Evolutionary conservation across 306 rosid species (phyloP), one percentile per base, ranked within the genome.

Genomic region (Cicer pinnatifidum): DNA sequence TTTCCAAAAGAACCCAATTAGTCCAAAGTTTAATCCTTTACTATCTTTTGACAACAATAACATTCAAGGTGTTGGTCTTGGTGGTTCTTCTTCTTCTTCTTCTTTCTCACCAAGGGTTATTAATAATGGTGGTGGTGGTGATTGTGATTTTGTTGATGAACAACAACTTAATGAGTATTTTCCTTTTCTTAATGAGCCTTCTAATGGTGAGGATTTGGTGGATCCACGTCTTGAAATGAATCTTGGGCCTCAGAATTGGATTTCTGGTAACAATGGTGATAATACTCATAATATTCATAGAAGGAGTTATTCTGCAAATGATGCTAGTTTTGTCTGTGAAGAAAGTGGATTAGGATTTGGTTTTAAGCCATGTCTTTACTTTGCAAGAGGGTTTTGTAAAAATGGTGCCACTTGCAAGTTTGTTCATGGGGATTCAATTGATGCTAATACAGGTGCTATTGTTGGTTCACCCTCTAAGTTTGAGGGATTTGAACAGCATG

Each of bases 331-430:
- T n/a, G 96, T 83, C 39, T 65, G 86, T 10, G 98, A 91, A 15
- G 98, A 91, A 16, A 81, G 72, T 0, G 85, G 83, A 9, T 23
- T 80, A 5, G 96, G 88, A 77, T 78, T 81, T 68, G 96, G 91
- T 35, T 87, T 56, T 45, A 94, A 88, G 86, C 91, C 94, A 0
- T 94, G 98, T 60, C 96, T 94, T 67, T 94, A 91, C 83, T 94
- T 78, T 78, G 97, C 98, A 1, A 85, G 91, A 60, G 98, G 98
- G 11, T 89, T 86, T 70, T 94, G 98, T 76, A 94, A 94, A 83
- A 94, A 94, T 63, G 98, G 98, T 4, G 66, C 78, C 75, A 85
- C 82, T 81, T 94, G 98, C 80, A 94, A 88, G 87, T 94, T 89
- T 82, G 83, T 83, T 79, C 98, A 94, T 82, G 84, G 58, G 35